Conservation (phyloP, 192 early-diverging fungal species). For the Backusella australiensis region DNA sequence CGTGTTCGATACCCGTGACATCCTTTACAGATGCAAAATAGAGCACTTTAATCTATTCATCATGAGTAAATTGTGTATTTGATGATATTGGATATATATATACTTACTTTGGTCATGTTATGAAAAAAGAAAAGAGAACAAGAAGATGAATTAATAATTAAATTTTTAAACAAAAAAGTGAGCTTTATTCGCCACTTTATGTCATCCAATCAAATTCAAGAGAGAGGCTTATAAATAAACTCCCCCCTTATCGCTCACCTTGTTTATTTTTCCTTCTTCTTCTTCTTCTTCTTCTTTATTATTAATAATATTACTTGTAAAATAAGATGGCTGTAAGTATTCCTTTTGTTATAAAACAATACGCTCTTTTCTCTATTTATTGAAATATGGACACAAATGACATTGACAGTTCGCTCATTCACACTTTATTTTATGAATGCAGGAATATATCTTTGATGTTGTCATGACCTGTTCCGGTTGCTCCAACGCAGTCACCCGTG, state of each 20-base stretch:
- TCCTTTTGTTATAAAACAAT: too few relatives aligned
- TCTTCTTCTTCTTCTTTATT: not conserved
- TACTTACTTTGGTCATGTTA: not conserved
- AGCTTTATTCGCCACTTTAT: not conserved
- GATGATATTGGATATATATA: not conserved
- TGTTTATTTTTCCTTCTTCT: not conserved
- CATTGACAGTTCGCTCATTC: not conserved
- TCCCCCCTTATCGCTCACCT: too few relatives aligned
- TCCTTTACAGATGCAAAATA: conserved; percentile 63
- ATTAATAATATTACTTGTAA: not conserved
- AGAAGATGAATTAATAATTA: too few relatives aligned
- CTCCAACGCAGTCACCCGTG: conserved; percentile 69
- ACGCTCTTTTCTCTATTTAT: not conserved
- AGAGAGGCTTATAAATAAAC: not conserved
- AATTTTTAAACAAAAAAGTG: not conserved
- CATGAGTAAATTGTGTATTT: not conserved
- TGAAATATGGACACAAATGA: not conserved
- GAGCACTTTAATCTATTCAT: conserved; percentile 49
- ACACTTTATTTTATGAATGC: not conserved
- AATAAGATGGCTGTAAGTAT: not conserved
- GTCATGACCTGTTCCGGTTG: conserved; percentile 80
- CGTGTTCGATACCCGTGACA: conserved; percentile 38
- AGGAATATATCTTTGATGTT: conserved; percentile 73
- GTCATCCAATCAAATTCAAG: not conserved
- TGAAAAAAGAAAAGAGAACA: not conserved